Base-by-base conservation (phyloP, 2,329 filamentous ascomycete species). In the Mycosphaerella sp. region DNA sequence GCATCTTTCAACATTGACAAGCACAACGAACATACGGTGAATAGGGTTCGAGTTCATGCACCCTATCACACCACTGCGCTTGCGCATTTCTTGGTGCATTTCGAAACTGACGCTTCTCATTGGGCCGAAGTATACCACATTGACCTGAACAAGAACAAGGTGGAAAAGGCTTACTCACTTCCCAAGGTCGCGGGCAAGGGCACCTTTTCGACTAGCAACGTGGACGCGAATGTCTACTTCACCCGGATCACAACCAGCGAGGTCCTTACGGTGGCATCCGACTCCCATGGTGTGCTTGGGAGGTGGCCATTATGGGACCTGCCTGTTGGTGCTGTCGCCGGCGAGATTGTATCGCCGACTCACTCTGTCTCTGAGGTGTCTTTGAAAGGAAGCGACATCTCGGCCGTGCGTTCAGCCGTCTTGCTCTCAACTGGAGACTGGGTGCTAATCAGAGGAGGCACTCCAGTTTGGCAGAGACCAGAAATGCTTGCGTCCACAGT, bases 51-150 rank as follows among this genome's bases (percentile, higher is more conserved):
- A 2, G 75, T 95, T 17, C 87, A 94, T 64, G 86, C 87, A 1
- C 85, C 89, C 13, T 82, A 83, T 58, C 76, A 85, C 49, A 71
- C 81, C 27, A 85, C 86, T 63, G 85, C 87, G 3, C 76, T 82
- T 41, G 77, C 88, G 34, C 89, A 95, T 71, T 94, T 96, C 72
- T 73, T 96, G 28, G 86, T 95, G 4, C 87, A 95, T 60, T 89
- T 82, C 61, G 78, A 84, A 61, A 87, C 87, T 0, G 75, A 75
- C 32, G 74, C 74, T 2, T 82, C 82, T 14, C 87, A 90, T 65
- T 88, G 86, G 74, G 91, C 86, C 2, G 86, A 94, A 55, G 85
- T 97, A 27, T 96, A 85, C 65, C 88, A 95, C 62, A 79, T 94
- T 53, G 80, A 95, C 60, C 69, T 87, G 45, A 84, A 84, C 70